Conservation (phyloP, 2,329 filamentous ascomycete species). For the Ceratocystis harringtonii region DNA sequence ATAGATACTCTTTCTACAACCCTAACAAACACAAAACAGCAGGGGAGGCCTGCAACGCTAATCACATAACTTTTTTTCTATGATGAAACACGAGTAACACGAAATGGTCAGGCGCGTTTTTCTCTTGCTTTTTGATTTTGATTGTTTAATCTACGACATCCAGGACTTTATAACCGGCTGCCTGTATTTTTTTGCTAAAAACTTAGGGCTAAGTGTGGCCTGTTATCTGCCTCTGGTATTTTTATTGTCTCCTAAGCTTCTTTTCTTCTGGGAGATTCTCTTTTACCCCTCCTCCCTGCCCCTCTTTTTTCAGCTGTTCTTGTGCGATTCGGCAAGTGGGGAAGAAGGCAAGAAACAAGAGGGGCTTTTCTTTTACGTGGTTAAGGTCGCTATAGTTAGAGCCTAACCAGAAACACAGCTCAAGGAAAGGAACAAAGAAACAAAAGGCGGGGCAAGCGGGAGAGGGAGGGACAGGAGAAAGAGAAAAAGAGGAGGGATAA, state of each 20-base stretch:
- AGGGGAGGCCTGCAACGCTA: neutral
- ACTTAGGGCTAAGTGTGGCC: no score
- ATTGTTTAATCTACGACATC: neutral
- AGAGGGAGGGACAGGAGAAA: neutral
- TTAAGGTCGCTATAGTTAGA: neutral
- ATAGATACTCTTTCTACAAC: neutral
- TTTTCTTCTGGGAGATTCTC: constrained; percentile 1
- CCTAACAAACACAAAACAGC: neutral
- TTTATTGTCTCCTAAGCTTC: neutral
- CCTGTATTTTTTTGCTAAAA: no score
- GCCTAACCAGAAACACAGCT: neutral
- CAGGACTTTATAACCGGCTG: neutral
- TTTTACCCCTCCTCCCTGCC: neutral
- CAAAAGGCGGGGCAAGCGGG: neutral
- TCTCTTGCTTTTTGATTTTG: neutral
- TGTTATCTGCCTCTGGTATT: neutral
- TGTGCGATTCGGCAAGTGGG: constrained; percentile 2
- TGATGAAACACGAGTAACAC: neutral
- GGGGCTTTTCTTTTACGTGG: neutral
- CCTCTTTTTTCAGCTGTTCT: neutral
- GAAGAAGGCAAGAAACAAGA: constrained; percentile 10
- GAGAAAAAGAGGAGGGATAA: constrained; percentile 2
- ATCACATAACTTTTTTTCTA: neutral
- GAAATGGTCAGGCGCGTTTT: no score
- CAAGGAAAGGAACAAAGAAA: neutral